Conservation (phyloP, 2,329 filamentous ascomycete genomes). For the Coniochaeta hoffmannii region DNA sequence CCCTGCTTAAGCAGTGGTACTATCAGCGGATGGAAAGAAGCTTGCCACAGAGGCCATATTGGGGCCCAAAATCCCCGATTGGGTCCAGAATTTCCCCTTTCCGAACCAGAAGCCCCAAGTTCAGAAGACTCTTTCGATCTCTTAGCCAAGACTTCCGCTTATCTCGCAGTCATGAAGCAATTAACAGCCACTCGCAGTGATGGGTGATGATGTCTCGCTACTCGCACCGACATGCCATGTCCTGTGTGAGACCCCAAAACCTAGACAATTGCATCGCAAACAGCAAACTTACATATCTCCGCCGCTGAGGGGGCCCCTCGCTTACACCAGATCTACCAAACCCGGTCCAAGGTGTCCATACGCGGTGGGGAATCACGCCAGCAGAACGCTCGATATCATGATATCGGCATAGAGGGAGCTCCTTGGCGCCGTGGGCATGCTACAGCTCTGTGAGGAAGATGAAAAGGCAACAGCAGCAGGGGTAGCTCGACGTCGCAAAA, state of each 20-base stretch:
- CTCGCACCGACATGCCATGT: background rate
- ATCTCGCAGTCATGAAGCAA: too few relatives aligned
- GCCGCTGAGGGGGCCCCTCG: background rate
- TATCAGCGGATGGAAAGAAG: too few relatives aligned
- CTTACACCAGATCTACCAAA: background rate
- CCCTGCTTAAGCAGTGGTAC: too few relatives aligned
- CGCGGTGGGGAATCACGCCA: constrained; percentile 1
- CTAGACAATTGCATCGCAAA: background rate
- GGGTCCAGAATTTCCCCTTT: background rate
- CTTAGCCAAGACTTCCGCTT: too few relatives aligned
- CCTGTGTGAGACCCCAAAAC: too few relatives aligned
- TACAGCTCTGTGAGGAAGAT: too few relatives aligned
- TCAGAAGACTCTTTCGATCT: background rate
- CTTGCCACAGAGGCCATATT: too few relatives aligned
- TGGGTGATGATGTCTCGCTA: too few relatives aligned
- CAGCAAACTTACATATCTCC: background rate
- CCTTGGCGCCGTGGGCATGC: too few relatives aligned
- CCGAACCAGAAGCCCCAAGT: background rate
- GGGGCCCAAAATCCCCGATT: background rate
- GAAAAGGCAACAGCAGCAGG: background rate
- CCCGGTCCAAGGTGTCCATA: background rate
- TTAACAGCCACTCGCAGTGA: too few relatives aligned
- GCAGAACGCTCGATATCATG: background rate
- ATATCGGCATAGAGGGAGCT: too few relatives aligned
- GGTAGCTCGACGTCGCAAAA: background rate